These are phyloP conservation scores for Xylaria arbuscula DNA, from an alignment of 2,329 filamentous ascomycete species.

Conservation along the genomic window DNA sequence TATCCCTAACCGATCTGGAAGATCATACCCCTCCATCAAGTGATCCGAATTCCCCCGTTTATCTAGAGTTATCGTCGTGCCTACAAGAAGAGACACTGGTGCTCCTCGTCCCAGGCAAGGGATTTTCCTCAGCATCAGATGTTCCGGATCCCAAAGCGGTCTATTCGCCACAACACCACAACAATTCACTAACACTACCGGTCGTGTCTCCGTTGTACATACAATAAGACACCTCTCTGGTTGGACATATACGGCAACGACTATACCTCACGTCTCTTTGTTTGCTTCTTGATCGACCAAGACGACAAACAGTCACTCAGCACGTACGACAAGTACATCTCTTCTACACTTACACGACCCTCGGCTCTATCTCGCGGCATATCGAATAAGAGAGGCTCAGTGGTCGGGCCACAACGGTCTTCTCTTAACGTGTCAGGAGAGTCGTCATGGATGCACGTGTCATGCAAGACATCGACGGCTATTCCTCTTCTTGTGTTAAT, in stretches of 20 bases:
- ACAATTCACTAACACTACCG: conserved; percentile 23
- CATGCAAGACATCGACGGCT: conserved; percentile 52
- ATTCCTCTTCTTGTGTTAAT: conserved; percentile 50
- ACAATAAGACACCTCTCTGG: conserved; percentile 25
- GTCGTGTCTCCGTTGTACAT: conserved; percentile 24
- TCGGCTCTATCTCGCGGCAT: conserved; percentile 21
- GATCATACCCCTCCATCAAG: conserved; percentile 32
- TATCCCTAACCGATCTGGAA: conserved; percentile 28
- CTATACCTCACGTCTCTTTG: conserved; percentile 16
- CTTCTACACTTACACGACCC: conserved; percentile 22
- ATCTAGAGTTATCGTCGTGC: conserved; percentile 31
- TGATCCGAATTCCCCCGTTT: conserved; percentile 35
- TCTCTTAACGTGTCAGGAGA: conserved; percentile 42
- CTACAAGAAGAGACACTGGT: conserved; percentile 37
- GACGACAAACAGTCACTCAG: not conserved
- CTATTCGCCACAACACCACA: conserved; percentile 17
- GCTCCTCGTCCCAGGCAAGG: conserved; percentile 28
- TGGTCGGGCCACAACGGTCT: conserved; percentile 42
- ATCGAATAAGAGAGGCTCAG: conserved; percentile 31
- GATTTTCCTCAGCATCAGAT: conserved; percentile 28
- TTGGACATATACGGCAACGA: conserved; percentile 18
- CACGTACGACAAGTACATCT: conserved; percentile 7
- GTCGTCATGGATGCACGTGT: conserved; percentile 53
- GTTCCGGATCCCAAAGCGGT: conserved; percentile 22
- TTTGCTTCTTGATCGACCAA: conserved; percentile 1